Conservation (phyloP, 305 asterid species). For the Plantago lanceolata region DNA sequence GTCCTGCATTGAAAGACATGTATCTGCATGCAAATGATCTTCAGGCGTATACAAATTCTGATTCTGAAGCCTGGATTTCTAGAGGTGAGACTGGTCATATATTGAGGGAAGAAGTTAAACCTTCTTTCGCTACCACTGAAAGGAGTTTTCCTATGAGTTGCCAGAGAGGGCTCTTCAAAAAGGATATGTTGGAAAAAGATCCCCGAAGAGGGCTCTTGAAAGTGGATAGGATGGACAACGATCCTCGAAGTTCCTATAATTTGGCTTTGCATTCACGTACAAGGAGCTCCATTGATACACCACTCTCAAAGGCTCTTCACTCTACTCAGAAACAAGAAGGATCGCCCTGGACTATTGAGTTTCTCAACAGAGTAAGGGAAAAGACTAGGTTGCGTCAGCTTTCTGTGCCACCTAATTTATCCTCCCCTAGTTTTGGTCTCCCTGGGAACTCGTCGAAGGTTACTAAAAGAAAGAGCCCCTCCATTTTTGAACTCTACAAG, state of each 20-base stretch:
- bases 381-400: slow-evolving; percentile 70
- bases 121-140: slow-evolving; percentile 35
- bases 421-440: slow-evolving; percentile 47
- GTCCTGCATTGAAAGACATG: slow-evolving; percentile 36
- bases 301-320: slow-evolving; percentile 67
- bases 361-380: slow-evolving; percentile 84
- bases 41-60: slow-evolving; percentile 39
- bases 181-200: slow-evolving; percentile 11
- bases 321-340: slow-evolving; percentile 52
- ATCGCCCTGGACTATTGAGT: slow-evolving; percentile 91
- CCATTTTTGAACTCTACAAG: slow-evolving; percentile 70
- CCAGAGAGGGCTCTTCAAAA: slow-evolving; percentile 37
- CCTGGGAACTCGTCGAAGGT: slow-evolving; percentile 42
- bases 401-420: slow-evolving; percentile 48
- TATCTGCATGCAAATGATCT: slow-evolving; percentile 39
- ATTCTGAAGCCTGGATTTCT: slow-evolving; percentile 43
- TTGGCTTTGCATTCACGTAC: slow-evolving; percentile 32
- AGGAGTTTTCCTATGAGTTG: slow-evolving; percentile 26
- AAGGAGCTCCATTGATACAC: slow-evolving; percentile 45
- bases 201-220: slow-evolving; percentile 32
- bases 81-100: slow-evolving; percentile 33
- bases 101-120: slow-evolving; percentile 31
- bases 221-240: slow-evolving; percentile 31
- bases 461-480: slow-evolving; percentile 77
- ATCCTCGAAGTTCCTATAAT: slow-evolving; percentile 32